A percentile compares a stretch with the other conserved stretches of the same genome.
phyloP scores from a whole-genome alignment of 2,329 filamentous ascomycete species.

The Penicillium capsulatum region DNA sequence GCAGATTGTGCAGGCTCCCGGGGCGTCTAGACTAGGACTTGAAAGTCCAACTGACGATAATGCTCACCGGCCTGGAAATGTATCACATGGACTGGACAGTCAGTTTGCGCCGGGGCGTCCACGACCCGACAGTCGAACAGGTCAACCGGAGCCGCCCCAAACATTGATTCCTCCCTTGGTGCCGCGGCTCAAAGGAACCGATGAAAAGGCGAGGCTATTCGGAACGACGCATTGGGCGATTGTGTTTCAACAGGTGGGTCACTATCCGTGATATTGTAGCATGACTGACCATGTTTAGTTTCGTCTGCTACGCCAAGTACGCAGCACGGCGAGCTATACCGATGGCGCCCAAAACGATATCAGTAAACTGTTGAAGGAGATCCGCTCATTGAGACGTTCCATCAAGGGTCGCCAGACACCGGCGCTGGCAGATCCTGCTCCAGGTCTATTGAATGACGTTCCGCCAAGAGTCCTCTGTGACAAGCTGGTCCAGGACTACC shows the following conservation, averaged over 20 bases:
- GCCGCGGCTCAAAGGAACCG: slow-evolving; percentile 10
- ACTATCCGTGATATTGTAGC: background rate
- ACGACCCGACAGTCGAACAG: background rate
- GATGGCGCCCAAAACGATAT: slow-evolving; percentile 12
- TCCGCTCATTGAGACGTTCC: slow-evolving; percentile 15
- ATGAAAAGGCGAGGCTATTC: slow-evolving; percentile 9
- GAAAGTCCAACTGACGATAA: no score
- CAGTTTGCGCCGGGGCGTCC: background rate
- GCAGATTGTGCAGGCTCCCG: background rate
- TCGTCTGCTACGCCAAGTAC: slow-evolving; percentile 11
- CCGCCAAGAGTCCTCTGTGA: slow-evolving; percentile 19
- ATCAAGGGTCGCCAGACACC: slow-evolving; percentile 20
- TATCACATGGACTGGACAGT: no score
- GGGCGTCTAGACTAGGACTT: background rate
- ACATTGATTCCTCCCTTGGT: slow-evolving; percentile 11
- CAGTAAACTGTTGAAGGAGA: slow-evolving; percentile 14
- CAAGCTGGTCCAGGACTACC: slow-evolving; percentile 22
- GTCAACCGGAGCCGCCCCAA: slow-evolving; percentile 1
- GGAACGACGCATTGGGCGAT: slow-evolving; percentile 16
- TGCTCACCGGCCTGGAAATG: no score
- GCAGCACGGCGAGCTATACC: slow-evolving; percentile 6
- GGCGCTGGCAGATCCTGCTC: slow-evolving; percentile 17
- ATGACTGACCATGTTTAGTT: slow-evolving; percentile 6
- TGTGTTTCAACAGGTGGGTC: slow-evolving; percentile 13
- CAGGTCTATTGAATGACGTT: slow-evolving; percentile 17